Evolutionary conservation across 768 basidiomycete genomes (phyloP), one percentile per base, ranked within the genome.

Genomic region (Megacollybia marginata): DNA sequence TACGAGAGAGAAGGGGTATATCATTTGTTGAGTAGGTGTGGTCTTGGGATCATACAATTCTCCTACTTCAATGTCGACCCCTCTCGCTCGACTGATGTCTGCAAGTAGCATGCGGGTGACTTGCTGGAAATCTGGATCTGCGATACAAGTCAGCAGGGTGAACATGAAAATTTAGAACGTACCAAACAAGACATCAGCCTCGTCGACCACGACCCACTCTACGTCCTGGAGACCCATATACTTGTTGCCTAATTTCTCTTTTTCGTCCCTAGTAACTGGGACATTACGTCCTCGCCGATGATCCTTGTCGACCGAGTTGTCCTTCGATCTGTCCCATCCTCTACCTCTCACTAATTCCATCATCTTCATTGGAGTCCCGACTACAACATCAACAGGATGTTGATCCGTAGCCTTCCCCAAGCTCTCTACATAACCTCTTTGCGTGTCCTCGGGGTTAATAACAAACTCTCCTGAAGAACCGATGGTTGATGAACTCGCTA

Each of bases 101-200:
- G 83, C 74, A 1, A 95, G 69, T 2, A 94, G 70, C 44, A 74
- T 66, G 2, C 79, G 69, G 0, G 92, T 94, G 31, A 83, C 76
- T 48, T 82, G 79, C 52, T 82, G 74, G 62, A 95, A 95, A 62
- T 94, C 90, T 1, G 82, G 73, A 59, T 92, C 92, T 94, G 55
- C 5, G 28, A 13, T 4, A 36, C 23, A 44, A 34, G 47, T 10
- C 2, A 40, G 15, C 5, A 18, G 8, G 19, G 15, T 10, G 23
- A 51, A 48, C 47, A 34, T 12, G 20, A 51, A 42, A 48, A 35
- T 34, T 32, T 11, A 11, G 33, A n/a, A 38, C 77, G 46, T 54
- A 89, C 92, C 90, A 48, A 95, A 85, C 11, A 94, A 69, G 45
- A 96, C 80, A 61, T 95, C 93, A 0, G 93, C 92, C 60, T 96